Percentiles rank a stretch among this genome's conserved stretches.
These are phyloP conservation scores for Pythium scleroteichum DNA, from an alignment of 352 stramenopile genomes.

Conservation along the genomic window DNA sequence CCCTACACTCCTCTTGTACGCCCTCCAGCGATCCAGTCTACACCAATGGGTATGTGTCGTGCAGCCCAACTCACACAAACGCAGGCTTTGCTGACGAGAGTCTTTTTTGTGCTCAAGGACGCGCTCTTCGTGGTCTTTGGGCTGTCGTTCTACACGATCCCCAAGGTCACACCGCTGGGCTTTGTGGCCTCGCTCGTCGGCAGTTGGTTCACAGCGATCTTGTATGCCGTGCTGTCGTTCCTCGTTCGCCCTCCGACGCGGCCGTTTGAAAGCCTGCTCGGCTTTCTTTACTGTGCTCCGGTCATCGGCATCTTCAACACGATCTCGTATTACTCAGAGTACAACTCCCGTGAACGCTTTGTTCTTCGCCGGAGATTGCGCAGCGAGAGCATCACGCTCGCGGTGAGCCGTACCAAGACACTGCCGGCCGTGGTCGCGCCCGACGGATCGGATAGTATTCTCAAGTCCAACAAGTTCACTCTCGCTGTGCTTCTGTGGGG, in stretches of 20 bases:
- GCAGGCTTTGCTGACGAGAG: too few species aligned
- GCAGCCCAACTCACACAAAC: too few species aligned
- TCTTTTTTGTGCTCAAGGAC: constrained; percentile 58
- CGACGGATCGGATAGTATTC: constrained; percentile 30
- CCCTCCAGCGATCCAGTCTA: constrained; percentile 67
- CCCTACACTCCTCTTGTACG: constrained; percentile 64
- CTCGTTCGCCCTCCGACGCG: constrained; percentile 46
- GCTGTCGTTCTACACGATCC: constrained; percentile 84
- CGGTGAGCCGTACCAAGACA: constrained; percentile 60
- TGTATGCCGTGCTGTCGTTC: constrained; percentile 62
- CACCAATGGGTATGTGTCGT: constrained; percentile 74
- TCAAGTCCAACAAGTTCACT: constrained; percentile 58
- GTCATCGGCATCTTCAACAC: constrained; percentile 85
- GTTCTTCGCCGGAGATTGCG: constrained; percentile 61
- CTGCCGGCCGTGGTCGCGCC: constrained; percentile 20
- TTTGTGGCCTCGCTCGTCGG: constrained; percentile 75
- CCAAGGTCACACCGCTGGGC: constrained; percentile 79
- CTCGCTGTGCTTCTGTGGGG: constrained; percentile 72
- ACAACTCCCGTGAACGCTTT: constrained; percentile 80
- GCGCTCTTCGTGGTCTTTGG: constrained; percentile 83
- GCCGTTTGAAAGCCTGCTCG: constrained; percentile 53
- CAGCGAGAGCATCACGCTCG: constrained; percentile 80
- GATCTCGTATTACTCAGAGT: constrained; percentile 87
- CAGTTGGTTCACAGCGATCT: constrained; percentile 60
- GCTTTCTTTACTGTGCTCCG: constrained; percentile 65